Percentiles rank a stretch among this genome's conserved stretches.
Conservation (phyloP, 164 flowering plant species). For the Paratinospora sagittata region DNA sequence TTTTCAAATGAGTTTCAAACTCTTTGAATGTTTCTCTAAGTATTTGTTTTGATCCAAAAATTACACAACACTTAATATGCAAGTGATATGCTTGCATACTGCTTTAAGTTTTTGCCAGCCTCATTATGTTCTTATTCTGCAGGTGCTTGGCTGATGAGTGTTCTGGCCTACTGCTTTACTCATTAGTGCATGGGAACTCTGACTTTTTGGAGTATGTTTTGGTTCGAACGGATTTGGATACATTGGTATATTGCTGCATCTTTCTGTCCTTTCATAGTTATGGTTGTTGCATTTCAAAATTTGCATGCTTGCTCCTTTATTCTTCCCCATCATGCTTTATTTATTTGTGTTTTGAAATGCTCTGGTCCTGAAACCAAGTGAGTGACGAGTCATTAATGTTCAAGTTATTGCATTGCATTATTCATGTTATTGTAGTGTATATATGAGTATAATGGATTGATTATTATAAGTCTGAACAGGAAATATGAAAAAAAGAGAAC, state of each 20-base stretch:
- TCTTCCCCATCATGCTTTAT: not conserved
- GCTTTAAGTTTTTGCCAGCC: not conserved
- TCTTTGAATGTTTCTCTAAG: too few relatives aligned
- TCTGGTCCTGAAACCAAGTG: too few relatives aligned
- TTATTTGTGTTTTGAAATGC: too few relatives aligned
- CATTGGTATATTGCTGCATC: constrained; percentile 64
- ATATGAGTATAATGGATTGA: too few relatives aligned
- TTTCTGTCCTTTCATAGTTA: not conserved
- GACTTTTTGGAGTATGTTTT: constrained; percentile 90
- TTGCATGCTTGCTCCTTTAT: not conserved
- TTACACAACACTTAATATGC: too few relatives aligned
- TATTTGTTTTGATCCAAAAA: too few relatives aligned
- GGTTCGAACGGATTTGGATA: constrained; percentile 96
- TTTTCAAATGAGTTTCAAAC: too few relatives aligned
- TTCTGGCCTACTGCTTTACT: constrained; percentile 74
- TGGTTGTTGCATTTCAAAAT: not conserved
- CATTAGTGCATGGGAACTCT: constrained; percentile 86
- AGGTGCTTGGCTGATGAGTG: constrained; percentile 90
- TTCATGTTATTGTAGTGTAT: too few relatives aligned
- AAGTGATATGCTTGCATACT: not conserved
- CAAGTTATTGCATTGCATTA: too few relatives aligned
- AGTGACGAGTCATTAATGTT: too few relatives aligned
- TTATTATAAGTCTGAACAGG: too few relatives aligned
- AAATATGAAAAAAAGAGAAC: too few relatives aligned
- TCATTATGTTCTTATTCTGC: constrained; percentile 13